These are phyloP conservation scores for Fusarium abutilonis DNA, from an alignment of 2,329 filamentous ascomycete genomes.

Conservation along the genomic window DNA sequence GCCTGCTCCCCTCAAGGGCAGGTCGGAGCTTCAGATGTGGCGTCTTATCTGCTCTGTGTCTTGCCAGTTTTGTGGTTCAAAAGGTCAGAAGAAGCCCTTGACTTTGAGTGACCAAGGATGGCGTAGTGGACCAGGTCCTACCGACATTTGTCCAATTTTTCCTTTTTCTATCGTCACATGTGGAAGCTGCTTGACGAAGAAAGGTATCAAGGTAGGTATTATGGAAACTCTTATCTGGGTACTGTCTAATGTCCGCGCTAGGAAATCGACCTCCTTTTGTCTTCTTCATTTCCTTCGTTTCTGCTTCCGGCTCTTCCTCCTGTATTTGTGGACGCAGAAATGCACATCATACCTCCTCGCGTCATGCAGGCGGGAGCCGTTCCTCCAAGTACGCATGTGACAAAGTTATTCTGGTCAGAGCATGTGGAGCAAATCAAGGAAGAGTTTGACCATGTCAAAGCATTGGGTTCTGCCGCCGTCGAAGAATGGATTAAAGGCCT, in stretches of 20 bases:
- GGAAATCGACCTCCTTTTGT: conserved; percentile 76
- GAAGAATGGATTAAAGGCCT: conserved; percentile 86
- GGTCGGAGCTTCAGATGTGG: conserved; percentile 81
- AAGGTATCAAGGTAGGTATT: conserved; percentile 70
- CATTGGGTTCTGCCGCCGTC: conserved; percentile 72
- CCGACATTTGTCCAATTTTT: conserved; percentile 73
- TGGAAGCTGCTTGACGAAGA: conserved; percentile 69
- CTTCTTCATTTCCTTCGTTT: conserved; percentile 65
- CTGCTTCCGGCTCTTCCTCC: conserved; percentile 76
- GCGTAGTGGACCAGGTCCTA: conserved; percentile 69
- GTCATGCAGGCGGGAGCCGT: conserved; percentile 62
- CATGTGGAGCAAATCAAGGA: conserved; percentile 70
- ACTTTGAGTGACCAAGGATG: conserved; percentile 54
- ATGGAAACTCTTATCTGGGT: conserved; percentile 10
- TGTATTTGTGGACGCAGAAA: conserved; percentile 69
- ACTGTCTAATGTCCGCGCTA: conserved; percentile 50
- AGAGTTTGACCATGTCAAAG: conserved; percentile 71
- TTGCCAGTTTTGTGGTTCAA: conserved; percentile 75
- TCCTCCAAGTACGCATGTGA: conserved; percentile 60
- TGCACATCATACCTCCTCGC: conserved; percentile 67
- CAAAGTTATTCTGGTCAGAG: conserved; percentile 71
- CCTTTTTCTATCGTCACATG: conserved; percentile 75
- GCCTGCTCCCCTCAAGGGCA: conserved; percentile 72
- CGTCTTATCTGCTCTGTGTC: conserved; percentile 68
- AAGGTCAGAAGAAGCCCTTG: conserved; percentile 31